A percentile compares a stretch with the other conserved stretches of the same genome.
phyloP scores from a whole-genome alignment of 2,329 filamentous ascomycete species.

The Fusarium oligoseptatum region DNA sequence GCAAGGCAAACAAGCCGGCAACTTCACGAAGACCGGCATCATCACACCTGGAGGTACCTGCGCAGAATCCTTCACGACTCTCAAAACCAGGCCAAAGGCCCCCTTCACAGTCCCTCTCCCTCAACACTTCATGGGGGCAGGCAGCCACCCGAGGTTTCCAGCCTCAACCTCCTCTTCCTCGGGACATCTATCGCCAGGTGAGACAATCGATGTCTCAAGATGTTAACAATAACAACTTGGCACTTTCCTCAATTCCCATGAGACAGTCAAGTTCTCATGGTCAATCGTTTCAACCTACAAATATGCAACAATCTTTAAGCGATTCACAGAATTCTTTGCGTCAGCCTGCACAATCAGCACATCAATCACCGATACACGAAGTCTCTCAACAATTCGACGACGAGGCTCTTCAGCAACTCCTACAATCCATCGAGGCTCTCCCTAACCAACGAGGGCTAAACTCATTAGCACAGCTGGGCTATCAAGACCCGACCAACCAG shows the following conservation, averaged over 20 bases:
- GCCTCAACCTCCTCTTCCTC: neutral
- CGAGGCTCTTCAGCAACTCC: neutral
- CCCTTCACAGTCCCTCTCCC: neutral
- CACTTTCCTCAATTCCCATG: neutral
- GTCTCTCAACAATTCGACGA: neutral
- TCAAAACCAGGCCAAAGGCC: neutral
- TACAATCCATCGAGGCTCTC: neutral
- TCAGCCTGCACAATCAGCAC: neutral
- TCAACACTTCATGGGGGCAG: neutral
- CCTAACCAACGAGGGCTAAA: neutral
- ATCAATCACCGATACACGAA: neutral
- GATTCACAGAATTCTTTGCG: neutral
- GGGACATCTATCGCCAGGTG: neutral
- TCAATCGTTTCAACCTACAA: neutral
- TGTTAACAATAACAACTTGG: neutral
- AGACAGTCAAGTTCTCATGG: neutral
- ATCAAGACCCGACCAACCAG: neutral
- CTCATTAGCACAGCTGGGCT: neutral
- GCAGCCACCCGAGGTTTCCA: neutral
- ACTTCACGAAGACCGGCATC: neutral
- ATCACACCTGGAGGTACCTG: neutral
- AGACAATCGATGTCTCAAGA: neutral
- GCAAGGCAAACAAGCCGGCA: neutral
- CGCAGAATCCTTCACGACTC: neutral
- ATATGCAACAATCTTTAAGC: slow-evolving; percentile 2